Base-by-base conservation (phyloP, 2,329 filamentous ascomycete genomes). In the Neocatenulostroma microsporum region DNA sequence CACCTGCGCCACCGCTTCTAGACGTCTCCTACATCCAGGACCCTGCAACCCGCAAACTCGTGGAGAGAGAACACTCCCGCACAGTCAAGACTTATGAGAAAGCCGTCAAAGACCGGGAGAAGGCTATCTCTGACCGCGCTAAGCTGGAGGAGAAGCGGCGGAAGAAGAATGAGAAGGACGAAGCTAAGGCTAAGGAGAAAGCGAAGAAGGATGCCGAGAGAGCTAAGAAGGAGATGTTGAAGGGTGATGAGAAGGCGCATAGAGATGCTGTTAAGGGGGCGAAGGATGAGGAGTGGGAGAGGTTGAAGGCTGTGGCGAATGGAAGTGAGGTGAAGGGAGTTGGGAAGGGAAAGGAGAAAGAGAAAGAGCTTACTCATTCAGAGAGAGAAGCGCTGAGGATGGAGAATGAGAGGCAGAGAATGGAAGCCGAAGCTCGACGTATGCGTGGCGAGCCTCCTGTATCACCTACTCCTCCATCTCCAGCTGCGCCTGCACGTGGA, bases 61-160 rank as follows among this genome's bases (percentile, higher is more conserved):
- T 78, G 2, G 78, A 84, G 49, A 82, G 80, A 39, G 80, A 85
- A 49, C 69, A 77, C 37, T 74, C 75, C 34, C 70, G 73, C 10
- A 66, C 68, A 1, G 65, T 76, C 21, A 84, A 84, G 53, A 67
- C 68, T 7, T 82, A 85, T 54, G 72, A 81, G 19, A 70, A 76
- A 50, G 74, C 77, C 9, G 58, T 83, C 42, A 84, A 83, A 57
- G 72, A 78, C 41, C 76, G 76, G 23, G 73, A 78, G 25, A 81
- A 74, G 48, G 71, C 73, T 8, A 66, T 85, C 54, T 72, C 72
- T 31, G 76, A 82, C 39, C 72, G 77, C 5, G 66, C 73, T 23
- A 82, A 81, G 53, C 60, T 78, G 2, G 55, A 70, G 49, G 69
- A 70, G 46, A 68, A 56, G 62, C 62, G 46, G 30, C 32, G 36